Evolutionary conservation across 208 protist genomes (phyloP), one percentile per base, ranked within the genome.

Genomic region (Sergeia podlipaevii): DNA sequence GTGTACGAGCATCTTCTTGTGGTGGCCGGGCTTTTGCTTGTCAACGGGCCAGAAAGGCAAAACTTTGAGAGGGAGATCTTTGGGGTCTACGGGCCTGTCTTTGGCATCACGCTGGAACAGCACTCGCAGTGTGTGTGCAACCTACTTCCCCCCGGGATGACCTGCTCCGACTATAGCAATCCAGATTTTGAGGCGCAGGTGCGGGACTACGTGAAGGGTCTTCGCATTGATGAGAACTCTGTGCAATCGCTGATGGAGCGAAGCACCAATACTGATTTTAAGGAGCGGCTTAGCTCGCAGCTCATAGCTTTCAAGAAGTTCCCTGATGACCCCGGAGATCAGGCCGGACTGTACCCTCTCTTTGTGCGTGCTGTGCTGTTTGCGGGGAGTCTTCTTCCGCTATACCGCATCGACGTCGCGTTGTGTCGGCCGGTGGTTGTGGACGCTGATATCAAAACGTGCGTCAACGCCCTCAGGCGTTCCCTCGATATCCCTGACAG

Each of bases 1-100:
- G 60, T 81, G 15, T 90, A 90, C 60, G 82, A 90, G 66, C 65
- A 72, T 34, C 26, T 90, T 0, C 52, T 90, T n/a, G n/a, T 86
- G 27, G 65, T 56, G 37, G 57, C 73, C 13, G 29, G 38, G 11
- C 44, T 80, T 33, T 61, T 82, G 30, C 44, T 69, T n/a, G 18
- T 23, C 28, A n/a, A n/a, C n/a, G 63, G 54, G 4, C 11, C 30
- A 30, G 21, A 54, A 17, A 18, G 34, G 6, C 21, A 30, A 13
- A 21, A 13, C 18, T 74, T 62, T 28, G 65, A 52, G 27, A n/a
- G 21, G 1, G 75, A 84, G 48, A 50, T 88, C n/a, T 29, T 26
- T 28, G 45, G 42, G 34, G 62, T 73, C 24, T 88, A 78, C 65
- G 65, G 59, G 24, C 49, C 45, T 0, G 57, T 72, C 33, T 71